Conservation (phyloP, 495 filamentous ascomycete species). For the Hyaloscypha finlandica region DNA sequence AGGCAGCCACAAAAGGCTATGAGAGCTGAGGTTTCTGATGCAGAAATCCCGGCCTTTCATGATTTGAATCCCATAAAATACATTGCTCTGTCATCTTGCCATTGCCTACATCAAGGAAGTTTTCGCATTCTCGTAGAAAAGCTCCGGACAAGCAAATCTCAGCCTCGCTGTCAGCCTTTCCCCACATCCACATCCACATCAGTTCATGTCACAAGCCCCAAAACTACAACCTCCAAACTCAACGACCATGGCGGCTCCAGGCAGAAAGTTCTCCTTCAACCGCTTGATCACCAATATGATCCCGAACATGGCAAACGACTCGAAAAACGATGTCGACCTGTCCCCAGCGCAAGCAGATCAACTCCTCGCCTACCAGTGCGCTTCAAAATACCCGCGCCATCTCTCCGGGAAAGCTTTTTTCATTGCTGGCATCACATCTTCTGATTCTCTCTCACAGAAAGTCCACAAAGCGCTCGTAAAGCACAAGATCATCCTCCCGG, state of each 20-base stretch:
- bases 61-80: too few relatives aligned
- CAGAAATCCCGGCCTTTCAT: too few relatives aligned
- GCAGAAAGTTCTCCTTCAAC: conserved; percentile 19
- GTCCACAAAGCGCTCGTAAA: conserved; percentile 33
- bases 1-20: too few relatives aligned
- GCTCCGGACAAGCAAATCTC: background rate
- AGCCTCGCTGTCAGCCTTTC: conserved; percentile 15
- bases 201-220: background rate
- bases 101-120: background rate
- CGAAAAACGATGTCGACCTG: conserved; percentile 30
- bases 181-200: conserved; percentile 8
- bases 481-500: conserved; percentile 25
- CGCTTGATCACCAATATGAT: conserved; percentile 23
- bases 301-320: conserved; percentile 24
- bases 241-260: conserved; percentile 17
- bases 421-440: conserved; percentile 26
- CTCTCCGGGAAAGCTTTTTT: conserved; percentile 31
- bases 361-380: conserved; percentile 34
- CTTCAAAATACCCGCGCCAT: conserved; percentile 23
- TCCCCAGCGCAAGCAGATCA: conserved; percentile 29
- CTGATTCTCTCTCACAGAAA: conserved; percentile 22
- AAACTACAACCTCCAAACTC: background rate
- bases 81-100: background rate
- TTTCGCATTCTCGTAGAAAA: background rate
- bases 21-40: too few relatives aligned